Conservation (phyloP, 345 rosid species). For the Fremontodendron californicum region DNA sequence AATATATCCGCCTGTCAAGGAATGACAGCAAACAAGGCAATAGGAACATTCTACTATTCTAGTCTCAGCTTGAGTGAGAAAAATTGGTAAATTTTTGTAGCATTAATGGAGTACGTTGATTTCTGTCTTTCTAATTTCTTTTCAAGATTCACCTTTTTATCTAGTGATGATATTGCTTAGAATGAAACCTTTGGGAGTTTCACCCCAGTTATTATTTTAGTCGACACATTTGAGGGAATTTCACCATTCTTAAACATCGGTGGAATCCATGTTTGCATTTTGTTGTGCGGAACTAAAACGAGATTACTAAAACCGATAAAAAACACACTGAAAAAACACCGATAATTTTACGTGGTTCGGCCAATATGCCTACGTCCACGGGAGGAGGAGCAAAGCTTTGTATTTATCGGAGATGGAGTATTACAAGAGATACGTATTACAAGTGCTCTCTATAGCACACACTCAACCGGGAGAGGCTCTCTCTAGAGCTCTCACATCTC, state of each 20-base stretch:
- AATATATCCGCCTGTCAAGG: neutral
- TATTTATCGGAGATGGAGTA: no score
- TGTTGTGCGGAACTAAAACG: no score
- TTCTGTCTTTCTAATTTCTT: neutral
- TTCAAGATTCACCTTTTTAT: neutral
- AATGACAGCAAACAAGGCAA: neutral
- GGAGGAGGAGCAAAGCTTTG: no score
- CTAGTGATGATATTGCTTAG: neutral
- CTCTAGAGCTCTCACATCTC: no score
- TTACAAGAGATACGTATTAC: no score
- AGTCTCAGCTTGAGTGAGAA: neutral
- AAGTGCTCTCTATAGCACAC: no score
- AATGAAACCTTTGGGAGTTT: neutral
- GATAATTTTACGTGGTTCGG: no score
- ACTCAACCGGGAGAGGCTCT: no score
- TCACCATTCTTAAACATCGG: neutral
- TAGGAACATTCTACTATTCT: neutral
- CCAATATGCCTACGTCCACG: no score
- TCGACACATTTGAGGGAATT: neutral
- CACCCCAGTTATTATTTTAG: neutral
- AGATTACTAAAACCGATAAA: no score
- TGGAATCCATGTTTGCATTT: conserved; percentile 5
- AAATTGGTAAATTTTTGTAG: neutral
- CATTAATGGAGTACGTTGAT: neutral
- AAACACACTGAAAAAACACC: no score